A percentile compares a stretch with the other conserved stretches of the same genome.
These are phyloP conservation scores for Onygenales sp. DNA, from an alignment of 2,329 filamentous ascomycete species.

Conservation along the genomic window DNA sequence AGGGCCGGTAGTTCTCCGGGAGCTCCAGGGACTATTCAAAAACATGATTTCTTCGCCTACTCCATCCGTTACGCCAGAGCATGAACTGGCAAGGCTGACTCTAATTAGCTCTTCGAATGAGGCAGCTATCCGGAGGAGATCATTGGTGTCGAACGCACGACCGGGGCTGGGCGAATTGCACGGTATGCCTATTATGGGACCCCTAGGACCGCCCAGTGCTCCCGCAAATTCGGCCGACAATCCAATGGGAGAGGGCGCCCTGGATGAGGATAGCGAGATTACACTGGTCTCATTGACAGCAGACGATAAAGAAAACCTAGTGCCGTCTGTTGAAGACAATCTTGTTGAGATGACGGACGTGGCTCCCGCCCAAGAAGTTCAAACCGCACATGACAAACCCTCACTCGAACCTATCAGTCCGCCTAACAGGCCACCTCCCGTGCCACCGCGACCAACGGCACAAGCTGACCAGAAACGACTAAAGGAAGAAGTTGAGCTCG, in stretches of 20 bases:
- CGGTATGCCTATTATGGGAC: conserved; percentile 37
- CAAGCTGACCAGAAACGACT: conserved; percentile 26
- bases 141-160: conserved; percentile 28
- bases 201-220: conserved; percentile 30
- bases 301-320: conserved; percentile 33
- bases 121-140: conserved; percentile 40
- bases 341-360: conserved; percentile 16
- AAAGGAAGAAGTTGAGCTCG: conserved; percentile 45
- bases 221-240: conserved; percentile 15
- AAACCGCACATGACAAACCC: neutral
- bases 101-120: conserved; percentile 53
- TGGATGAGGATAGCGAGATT: conserved; percentile 22
- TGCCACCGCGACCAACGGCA: conserved; percentile 44
- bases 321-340: conserved; percentile 17
- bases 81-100: conserved; percentile 70
- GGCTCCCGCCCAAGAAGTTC: neutral
- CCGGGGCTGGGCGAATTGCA: conserved; percentile 34
- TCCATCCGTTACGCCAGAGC: conserved; percentile 58
- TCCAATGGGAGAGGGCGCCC: conserved; percentile 16
- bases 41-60: conserved; percentile 57
- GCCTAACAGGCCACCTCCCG: conserved; percentile 45
- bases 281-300: conserved; percentile 26
- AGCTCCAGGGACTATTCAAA: conserved; percentile 61
- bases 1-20: conserved; percentile 56
- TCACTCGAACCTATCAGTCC: conserved; percentile 18